Base-by-base conservation (phyloP, 2,329 filamentous ascomycete genomes). In the Trichoderma koningiopsis region DNA sequence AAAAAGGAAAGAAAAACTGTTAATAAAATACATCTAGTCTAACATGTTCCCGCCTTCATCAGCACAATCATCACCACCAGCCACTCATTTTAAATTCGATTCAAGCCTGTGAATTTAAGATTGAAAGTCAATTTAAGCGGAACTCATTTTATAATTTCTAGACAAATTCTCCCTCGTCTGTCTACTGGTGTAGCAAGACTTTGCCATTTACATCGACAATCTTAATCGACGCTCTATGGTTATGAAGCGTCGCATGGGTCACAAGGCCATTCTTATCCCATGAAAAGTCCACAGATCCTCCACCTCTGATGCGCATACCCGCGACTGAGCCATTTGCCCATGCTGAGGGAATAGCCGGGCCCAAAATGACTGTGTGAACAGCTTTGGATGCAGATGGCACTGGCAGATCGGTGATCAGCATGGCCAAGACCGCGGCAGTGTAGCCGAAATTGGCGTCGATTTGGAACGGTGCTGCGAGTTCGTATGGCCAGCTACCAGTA, bases 371-470 rank as follows among this genome's bases (percentile, higher is more conserved):
- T 0, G 74, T 80, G 61, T 79, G 76, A 14, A 72, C 73, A 0
- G 69, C 73, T 6, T 62, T 53, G 29, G 64, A 53, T 1, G 58
- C 73, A n/a, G 73, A 69, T 13, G 75, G 40, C 8, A 76, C 71
- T 0, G 82, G 80, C 52, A 86, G 63, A 74, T 87, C 83, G n/a
- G 86, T 80, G 59, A 86, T 79, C 52, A 87, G 74, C 84, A 87
- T 84, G 69, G 80, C 79, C 66, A 87, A 70, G 63, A 86, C 79
- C 0, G 83, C 84, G 0, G 84, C 86, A 3, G 79, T 79, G 27
- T 82, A 75, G 1, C 86, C 86, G 70, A 86, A 88, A 73, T 88
- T 88, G 7, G 86, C 87, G 74, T 88, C 86, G 68, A 88, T 87
- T 77, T 88, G 86, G 71, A 88, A 88, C 1, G 86, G 85, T 58